Base-by-base conservation (phyloP, 495 filamentous ascomycete genomes). In the Lindgomyces ingoldianus region DNA sequence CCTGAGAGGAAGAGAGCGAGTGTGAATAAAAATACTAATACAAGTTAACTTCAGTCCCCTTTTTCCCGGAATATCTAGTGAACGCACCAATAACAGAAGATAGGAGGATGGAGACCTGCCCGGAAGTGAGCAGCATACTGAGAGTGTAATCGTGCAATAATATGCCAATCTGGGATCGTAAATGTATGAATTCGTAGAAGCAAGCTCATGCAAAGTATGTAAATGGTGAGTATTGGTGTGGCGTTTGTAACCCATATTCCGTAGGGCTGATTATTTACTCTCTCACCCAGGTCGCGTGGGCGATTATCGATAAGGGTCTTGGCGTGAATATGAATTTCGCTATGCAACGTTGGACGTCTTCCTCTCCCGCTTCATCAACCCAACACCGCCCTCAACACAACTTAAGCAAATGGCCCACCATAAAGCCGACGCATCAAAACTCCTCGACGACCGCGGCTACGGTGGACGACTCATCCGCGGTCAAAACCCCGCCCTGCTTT, bases 401-500 rank as follows among this genome's bases (percentile, higher is more conserved):
- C n/a, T n/a, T n/a, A n/a, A n/a, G n/a, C n/a, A n/a, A n/a, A n/a
- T n/a, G n/a, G n/a, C n/a, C n/a, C n/a, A n/a, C n/a, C 78, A 82
- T 65, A 67, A 71, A 57, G 78, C 79, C 26, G 80, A 81, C 63
- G 80, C 76, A 22, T 74, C 73, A 44, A 65, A 70, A 6, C 68
- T 79, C 27, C 73, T 81, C 21, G 80, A 82, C 64, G 72, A 77
- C 66, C 72, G 76, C 30, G 76, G 76, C 63, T 91, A 91, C 74
- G 77, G 75, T 3, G 88, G 88, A 53, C 75, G 81, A 16, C 79
- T 88, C 10, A 81, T 91, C 56, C 87, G 86, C 75, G 90, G 91
- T 41, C 84, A 93, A 67, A 96, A 96, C 77, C 92, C 92, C 0
- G 87, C 89, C 6, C 89, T 88, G 6, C 90, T 97, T 39, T 87